Conservation (phyloP, 108 stramenopile genomes). For the Asterionellopsis glacialis region DNA sequence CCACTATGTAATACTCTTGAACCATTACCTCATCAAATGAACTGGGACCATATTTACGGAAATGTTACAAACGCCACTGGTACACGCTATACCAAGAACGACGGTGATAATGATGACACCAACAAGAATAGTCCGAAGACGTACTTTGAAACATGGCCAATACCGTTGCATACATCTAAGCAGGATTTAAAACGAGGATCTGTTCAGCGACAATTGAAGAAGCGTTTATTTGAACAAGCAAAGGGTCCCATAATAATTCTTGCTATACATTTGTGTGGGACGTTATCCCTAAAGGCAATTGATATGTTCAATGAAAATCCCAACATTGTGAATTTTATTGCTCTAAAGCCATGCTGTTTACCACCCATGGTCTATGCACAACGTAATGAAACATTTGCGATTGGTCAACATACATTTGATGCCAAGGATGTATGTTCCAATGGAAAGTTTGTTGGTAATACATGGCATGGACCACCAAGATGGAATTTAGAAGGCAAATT, state of each 20-base stretch:
- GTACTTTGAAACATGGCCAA: conserved; percentile 60
- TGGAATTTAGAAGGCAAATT: conserved; percentile 26
- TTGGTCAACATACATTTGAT: conserved; percentile 43
- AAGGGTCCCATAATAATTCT: conserved; percentile 40
- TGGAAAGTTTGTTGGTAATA: conserved; percentile 46
- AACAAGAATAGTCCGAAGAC: conserved; percentile 4
- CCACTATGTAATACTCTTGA: conserved; percentile 33
- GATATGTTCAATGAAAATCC: conserved; percentile 56
- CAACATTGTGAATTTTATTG: conserved; percentile 24
- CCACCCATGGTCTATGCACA: conserved; percentile 56
- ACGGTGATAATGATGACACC: conserved; percentile 3
- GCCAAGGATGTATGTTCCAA: conserved; percentile 41
- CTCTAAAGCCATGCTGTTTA: conserved; percentile 65
- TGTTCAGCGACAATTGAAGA: no score
- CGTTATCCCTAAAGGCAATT: conserved; percentile 46
- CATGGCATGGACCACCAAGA: conserved; percentile 54
- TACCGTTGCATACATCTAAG: conserved; percentile 47
- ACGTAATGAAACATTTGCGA: conserved; percentile 40
- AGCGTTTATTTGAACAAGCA: conserved; percentile 5
- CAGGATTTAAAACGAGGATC: conserved; percentile 40
- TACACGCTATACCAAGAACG: not conserved
- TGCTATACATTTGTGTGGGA: conserved; percentile 65
- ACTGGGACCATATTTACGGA: conserved; percentile 60
- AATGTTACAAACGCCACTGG: conserved; percentile 3
- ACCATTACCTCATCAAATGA: conserved; percentile 45